Base-by-base conservation (phyloP, 1,284 basidiomycete genomes). In the Coniferiporia sulphurascens region DNA sequence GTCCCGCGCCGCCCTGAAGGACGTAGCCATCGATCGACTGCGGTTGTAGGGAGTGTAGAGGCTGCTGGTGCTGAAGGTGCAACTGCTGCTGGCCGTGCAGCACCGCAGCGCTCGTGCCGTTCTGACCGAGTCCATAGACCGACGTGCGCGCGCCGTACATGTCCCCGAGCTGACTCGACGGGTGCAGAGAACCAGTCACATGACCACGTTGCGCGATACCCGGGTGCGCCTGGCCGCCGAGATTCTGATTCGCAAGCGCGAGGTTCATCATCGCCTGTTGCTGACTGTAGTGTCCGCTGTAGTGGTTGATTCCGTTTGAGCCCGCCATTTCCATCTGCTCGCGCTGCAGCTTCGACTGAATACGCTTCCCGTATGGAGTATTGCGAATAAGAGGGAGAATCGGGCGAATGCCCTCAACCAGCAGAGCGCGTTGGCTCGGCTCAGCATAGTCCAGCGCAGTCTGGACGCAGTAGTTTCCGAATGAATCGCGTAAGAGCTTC, bases 361-460 rank as follows among this genome's bases (percentile, higher is more conserved):
- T 98, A 56, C 95, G 89, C 79, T 98, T 98, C 68, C 95, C 95
- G 69, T 98, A 98, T 3, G 95, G 95, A 4, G 95, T 98, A 76
- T 97, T 98, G 68, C 95, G 89, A 70, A 98, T 97, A 64, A 97
- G 82, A 2, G 93, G 95, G 34, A 98, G 81, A 62, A 97, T 94
- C n/a, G 95, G 95, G 56, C 95, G 89, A 70, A 98, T 98, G 67
- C 92, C 93, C 70, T 97, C 94, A 38, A 98, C 92, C 46, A 98
- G 85, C 66, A 87, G 72, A 9, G 81, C 87, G 50, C 95, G 89
- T 73, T 98, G 95, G 21, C 73, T 78, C 36, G 93, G 89, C 67
- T 97, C 95, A 53, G 95, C 94, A 66, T 97, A 98, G 71, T 98
- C 95, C 61, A 98, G 78, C 45, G 95, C 95, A 61, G 95, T 98